Base-by-base conservation (phyloP, 2,329 filamentous ascomycete species). In the Pyrenochaeta sp. region DNA sequence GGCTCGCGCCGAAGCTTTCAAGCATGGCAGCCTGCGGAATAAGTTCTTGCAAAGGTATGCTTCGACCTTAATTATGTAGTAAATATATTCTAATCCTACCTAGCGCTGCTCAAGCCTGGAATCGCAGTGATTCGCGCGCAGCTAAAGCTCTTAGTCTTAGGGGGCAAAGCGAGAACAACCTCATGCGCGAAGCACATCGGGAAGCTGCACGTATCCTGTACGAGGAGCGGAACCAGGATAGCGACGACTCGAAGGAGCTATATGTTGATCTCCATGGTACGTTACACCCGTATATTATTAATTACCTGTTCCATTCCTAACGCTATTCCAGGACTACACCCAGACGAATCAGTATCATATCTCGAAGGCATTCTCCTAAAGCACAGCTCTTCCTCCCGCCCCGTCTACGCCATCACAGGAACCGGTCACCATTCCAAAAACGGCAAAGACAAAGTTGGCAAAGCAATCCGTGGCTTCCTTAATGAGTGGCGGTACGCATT, bases 361-460 rank as follows among this genome's bases (percentile, higher is more conserved):
- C 86, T 99, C 3, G 92, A 95, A 77, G 90, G 90, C 63, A 91
- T 96, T 39, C 87, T 99, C 24, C 83, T 93, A 61, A 92, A 96
- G 72, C 95, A 97, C 72, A 86, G 87, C 65, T 88, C 91, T 66
- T 85, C 84, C 36, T 79, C 82, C 5, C 86, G 88, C 24, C 91
- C 94, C 2, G 86, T 99, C 42, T 99, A 98, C 75, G 93, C 93
- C 66, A 98, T 99, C 75, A 97, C 93, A 1, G 95, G 95, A 44
- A 98, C 94, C 0, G 95, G 94, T 3, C 93, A 98, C 73, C 95
- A 99, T 79, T 96, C 92, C 77, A 98, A 98, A 83, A 97, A 97
- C 74, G 94, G 95, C 71, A 98, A 98, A 78, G 95, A 99, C 79
- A 99, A 99, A 80, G 92, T 99, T 36, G 94, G 94, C 73, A 97